phyloP scores from a whole-genome alignment of 169 alveolate species.

The Eimeria praecox region DNA sequence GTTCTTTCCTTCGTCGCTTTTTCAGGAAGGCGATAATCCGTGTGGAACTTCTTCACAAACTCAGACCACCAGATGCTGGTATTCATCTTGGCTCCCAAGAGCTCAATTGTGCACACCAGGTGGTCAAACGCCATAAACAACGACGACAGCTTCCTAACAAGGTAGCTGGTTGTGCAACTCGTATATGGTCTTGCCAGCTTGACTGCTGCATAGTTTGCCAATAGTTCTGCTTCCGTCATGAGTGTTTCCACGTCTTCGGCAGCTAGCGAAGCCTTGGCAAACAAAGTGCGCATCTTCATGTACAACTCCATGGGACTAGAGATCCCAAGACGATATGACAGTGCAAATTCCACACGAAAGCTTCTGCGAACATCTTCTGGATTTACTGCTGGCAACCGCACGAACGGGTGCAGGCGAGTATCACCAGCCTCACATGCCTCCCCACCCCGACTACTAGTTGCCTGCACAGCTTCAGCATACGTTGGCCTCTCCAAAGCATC shows the following conservation, averaged over 20 bases:
- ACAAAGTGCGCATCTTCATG: not conserved
- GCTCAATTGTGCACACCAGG: constrained; percentile 10
- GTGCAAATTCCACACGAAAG: not conserved
- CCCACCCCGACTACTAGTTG: no score
- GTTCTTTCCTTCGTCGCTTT: not conserved
- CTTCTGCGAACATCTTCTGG: not conserved
- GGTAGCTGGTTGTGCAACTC: not conserved
- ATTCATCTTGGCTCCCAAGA: constrained; percentile 28
- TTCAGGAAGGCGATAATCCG: not conserved
- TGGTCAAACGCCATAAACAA: not conserved
- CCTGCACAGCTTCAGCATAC: no score
- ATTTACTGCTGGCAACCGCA: not conserved
- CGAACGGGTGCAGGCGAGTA: not conserved
- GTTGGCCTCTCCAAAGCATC: not conserved
- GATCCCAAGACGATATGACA: no score
- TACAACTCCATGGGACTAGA: not conserved
- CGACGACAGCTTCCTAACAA: not conserved
- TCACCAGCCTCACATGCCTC: not conserved
- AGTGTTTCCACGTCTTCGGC: not conserved
- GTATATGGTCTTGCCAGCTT: not conserved
- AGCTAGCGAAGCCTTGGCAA: not conserved
- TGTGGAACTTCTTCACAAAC: not conserved
- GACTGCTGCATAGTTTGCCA: not conserved
- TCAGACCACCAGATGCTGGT: not conserved
- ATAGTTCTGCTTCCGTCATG: not conserved